phyloP scores from a whole-genome alignment of 129 eudicot genomes.

The Pittosporum tobira region DNA sequence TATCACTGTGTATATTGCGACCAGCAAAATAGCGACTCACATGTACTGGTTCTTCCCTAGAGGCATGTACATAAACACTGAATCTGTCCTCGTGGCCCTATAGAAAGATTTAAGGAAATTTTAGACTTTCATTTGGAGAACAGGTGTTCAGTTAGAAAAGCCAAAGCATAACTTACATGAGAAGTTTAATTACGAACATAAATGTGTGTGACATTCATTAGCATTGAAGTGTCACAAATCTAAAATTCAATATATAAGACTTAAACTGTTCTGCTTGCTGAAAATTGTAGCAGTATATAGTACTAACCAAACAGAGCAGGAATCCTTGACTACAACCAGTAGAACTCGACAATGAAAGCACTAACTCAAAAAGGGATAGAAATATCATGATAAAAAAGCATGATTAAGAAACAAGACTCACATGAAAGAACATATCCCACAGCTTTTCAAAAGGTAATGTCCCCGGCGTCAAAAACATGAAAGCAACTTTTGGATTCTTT shows the following conservation, averaged over 20 bases:
- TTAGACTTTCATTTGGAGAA: neutral
- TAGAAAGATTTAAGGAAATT: constrained; percentile 3
- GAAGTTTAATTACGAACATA: neutral
- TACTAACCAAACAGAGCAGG: neutral
- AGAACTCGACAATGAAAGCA: neutral
- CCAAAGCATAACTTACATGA: neutral
- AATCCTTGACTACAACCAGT: neutral
- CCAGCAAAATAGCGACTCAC: constrained; percentile 37
- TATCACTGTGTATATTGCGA: constrained; percentile 53
- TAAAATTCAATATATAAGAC: too few relatives aligned
- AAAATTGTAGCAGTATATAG: neutral
- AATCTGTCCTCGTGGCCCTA: constrained; percentile 68
- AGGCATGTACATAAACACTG: constrained; percentile 62
- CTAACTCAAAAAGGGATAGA: neutral
- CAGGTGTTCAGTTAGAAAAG: neutral
- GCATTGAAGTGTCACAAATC: neutral
- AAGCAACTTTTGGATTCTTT: constrained; percentile 48
- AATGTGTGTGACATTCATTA: neutral
- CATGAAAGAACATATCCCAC: constrained; percentile 62
- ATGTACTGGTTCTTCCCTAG: constrained; percentile 34
- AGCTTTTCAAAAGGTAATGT: constrained; percentile 53
- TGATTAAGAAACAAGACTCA: constrained; percentile 17
- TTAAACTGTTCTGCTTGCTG: neutral
- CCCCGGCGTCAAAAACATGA: constrained; percentile 55
- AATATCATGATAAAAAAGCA: neutral